Evolutionary conservation across 2,329 filamentous ascomycete genomes (phyloP).

Genomic region (Pseudogymnoascus sp.): DNA sequence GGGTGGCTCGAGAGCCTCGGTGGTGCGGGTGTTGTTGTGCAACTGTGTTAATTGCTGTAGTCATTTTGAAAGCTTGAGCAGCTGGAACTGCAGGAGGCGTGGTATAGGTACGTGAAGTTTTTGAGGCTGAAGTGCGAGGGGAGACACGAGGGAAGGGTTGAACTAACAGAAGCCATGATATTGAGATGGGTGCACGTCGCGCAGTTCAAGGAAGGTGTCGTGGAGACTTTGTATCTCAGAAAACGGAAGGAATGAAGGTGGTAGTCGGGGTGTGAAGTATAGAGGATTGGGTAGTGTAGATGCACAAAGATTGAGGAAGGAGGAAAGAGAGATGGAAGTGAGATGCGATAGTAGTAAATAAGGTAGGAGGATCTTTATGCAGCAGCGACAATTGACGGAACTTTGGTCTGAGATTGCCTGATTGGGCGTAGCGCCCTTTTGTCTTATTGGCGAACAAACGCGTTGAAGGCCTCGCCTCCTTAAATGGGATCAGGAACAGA

Average conservation of each 20-base stretch:
- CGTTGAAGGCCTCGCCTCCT: constrained; percentile 9
- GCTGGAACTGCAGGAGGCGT: not conserved
- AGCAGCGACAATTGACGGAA: constrained; percentile 5
- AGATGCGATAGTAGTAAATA: constrained; percentile 9
- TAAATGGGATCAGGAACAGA: not conserved
- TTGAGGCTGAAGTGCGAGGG: constrained; percentile 1
- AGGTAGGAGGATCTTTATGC: constrained; percentile 9
- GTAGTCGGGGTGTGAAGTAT: not conserved
- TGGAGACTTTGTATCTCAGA: constrained; percentile 8
- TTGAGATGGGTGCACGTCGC: constrained; percentile 12
- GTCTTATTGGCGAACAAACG: constrained; percentile 10
- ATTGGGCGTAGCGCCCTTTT: not conserved
- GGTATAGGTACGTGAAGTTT: not conserved
- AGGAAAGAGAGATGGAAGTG: constrained; percentile 8
- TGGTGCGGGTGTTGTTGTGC: not conserved
- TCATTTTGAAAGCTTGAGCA: not conserved
- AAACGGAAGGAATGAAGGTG: not conserved
- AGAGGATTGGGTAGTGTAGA: not conserved
- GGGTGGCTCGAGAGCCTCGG: not conserved
- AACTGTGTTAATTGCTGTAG: not conserved
- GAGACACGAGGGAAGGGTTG: constrained; percentile 11
- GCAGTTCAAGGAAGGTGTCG: constrained; percentile 11
- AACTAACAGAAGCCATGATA: constrained; percentile 27
- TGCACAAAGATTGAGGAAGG: constrained; percentile 7
- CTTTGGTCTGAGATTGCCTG: constrained; percentile 5